Conservation (phyloP, 345 rosid genomes). For the Populus ilicifolia region DNA sequence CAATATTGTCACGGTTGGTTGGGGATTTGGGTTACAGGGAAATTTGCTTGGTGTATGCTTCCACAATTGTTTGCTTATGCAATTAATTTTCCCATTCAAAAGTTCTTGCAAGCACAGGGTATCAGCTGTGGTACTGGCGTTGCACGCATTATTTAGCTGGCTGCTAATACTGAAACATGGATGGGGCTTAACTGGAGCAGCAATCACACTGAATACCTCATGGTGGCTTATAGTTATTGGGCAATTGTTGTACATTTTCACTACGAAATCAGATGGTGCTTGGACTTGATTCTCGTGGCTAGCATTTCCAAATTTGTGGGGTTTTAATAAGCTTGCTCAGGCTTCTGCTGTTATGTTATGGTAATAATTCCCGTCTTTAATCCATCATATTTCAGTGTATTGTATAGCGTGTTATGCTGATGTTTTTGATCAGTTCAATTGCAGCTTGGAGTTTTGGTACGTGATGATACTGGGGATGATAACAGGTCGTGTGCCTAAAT, state of each 20-base stretch:
- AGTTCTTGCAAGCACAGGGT: slow-evolving; percentile 82
- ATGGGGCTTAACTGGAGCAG: slow-evolving; percentile 50
- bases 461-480: slow-evolving; percentile 69
- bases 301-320: slow-evolving; percentile 72
- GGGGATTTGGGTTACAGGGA: slow-evolving; percentile 41
- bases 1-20: not conserved
- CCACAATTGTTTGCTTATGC: slow-evolving; percentile 36
- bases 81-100: slow-evolving; percentile 80
- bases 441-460: slow-evolving; percentile 97
- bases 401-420: not conserved
- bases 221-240: slow-evolving; percentile 78
- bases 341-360: slow-evolving; percentile 68
- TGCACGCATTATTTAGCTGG: slow-evolving; percentile 25
- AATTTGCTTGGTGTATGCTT: slow-evolving; percentile 81
- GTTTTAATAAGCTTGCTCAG: slow-evolving; percentile 76
- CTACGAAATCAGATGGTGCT: slow-evolving; percentile 84
- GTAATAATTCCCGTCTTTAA: not conserved
- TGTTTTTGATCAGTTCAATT: slow-evolving; percentile 3
- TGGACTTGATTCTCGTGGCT: slow-evolving; percentile 90
- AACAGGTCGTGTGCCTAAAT: slow-evolving; percentile 60
- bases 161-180: slow-evolving; percentile 5
- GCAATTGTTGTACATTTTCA: slow-evolving; percentile 72
- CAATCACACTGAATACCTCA: slow-evolving; percentile 68
- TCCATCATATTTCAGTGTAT: not conserved
- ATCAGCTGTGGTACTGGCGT: slow-evolving; percentile 55